These are phyloP conservation scores for Arthrobotrys sinensis DNA, from an alignment of 2,329 filamentous ascomycete genomes.

Conservation along the genomic window DNA sequence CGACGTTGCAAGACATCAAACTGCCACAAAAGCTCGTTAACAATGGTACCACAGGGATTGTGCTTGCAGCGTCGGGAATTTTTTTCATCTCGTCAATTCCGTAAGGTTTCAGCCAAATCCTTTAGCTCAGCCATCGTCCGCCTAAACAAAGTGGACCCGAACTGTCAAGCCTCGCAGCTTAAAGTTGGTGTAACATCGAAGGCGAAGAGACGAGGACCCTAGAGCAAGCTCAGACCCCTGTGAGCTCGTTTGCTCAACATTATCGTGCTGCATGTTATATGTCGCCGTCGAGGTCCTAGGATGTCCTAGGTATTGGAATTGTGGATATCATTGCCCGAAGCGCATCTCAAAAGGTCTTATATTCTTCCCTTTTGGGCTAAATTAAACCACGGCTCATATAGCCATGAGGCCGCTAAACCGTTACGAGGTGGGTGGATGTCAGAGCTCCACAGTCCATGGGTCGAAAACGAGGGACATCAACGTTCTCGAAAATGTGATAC, in stretches of 20 bases:
- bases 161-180: slow-evolving; percentile 10
- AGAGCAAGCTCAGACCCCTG: slow-evolving; percentile 5
- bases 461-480: slow-evolving; percentile 7
- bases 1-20: slow-evolving; percentile 10
- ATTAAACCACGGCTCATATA: slow-evolving; percentile 17
- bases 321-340: not conserved
- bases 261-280: slow-evolving; percentile 32
- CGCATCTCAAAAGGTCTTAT: slow-evolving; percentile 8
- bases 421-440: slow-evolving; percentile 2
- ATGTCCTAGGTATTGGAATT: not conserved
- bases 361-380: slow-evolving; percentile 6
- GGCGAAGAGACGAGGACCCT: not conserved
- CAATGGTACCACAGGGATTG: slow-evolving; percentile 11
- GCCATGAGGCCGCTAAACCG: slow-evolving; percentile 4
- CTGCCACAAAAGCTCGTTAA: slow-evolving; percentile 8
- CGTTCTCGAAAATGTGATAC: slow-evolving; percentile 21
- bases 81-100: slow-evolving; percentile 24
- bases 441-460: slow-evolving; percentile 16
- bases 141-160: slow-evolving; percentile 8
- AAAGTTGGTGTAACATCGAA: slow-evolving; percentile 16
- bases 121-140: slow-evolving; percentile 3
- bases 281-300: not conserved
- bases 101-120: slow-evolving; percentile 14
- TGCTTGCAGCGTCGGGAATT: slow-evolving; percentile 31
- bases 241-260: slow-evolving; percentile 17